These are phyloP conservation scores for Termitomyces sp. DNA, from an alignment of 768 basidiomycete species.

Conservation along the genomic window DNA sequence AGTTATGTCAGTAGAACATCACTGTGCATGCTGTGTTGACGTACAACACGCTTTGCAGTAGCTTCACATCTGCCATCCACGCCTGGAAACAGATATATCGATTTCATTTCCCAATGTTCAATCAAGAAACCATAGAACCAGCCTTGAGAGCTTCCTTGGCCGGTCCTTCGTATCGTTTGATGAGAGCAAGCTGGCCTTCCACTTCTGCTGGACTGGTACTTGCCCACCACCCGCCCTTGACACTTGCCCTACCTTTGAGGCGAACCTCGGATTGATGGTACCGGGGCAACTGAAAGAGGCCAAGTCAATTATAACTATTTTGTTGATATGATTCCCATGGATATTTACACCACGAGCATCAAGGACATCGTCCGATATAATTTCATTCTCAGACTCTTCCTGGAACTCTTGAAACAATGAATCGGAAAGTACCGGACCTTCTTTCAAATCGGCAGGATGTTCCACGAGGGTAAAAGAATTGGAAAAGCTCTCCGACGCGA, in stretches of 20 bases:
- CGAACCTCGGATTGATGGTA: constrained; percentile 48
- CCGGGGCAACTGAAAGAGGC: constrained; percentile 34
- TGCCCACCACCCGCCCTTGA: constrained; percentile 46
- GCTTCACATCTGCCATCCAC: constrained; percentile 49
- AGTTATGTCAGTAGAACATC: not conserved
- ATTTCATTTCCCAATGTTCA: not conserved
- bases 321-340: not conserved
- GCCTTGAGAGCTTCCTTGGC: constrained; percentile 29
- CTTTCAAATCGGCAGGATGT: constrained; percentile 5
- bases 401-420: not conserved
- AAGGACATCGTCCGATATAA: constrained; percentile 16
- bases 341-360: constrained; percentile 31
- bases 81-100: constrained; percentile 22
- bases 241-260: constrained; percentile 29
- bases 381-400: constrained; percentile 7
- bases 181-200: constrained; percentile 33
- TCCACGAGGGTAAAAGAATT: not conserved
- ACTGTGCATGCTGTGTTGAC: constrained; percentile 10
- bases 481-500: not conserved
- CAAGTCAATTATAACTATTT: not conserved
- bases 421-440: not conserved
- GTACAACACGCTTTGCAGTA: constrained; percentile 47
- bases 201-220: constrained; percentile 37
- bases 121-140: not conserved
- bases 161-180: constrained; percentile 42